Evolutionary conservation across 495 filamentous ascomycete species (phyloP), one percentile per base, ranked within the genome.

Genomic region (Articulospora tetracladia): DNA sequence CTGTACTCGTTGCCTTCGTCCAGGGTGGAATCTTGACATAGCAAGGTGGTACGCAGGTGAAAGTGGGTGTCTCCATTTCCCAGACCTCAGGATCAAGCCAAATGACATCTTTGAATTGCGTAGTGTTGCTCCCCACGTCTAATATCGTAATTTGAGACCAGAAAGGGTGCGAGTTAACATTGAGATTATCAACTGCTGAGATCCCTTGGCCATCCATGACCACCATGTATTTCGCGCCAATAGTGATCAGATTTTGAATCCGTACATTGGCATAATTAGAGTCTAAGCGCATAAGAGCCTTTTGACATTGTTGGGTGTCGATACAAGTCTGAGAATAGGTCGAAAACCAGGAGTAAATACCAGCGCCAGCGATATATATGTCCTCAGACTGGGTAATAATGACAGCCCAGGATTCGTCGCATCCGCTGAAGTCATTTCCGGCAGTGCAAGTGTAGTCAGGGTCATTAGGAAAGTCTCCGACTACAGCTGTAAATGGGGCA

Each of bases 401-500:
- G 3, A 70, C 24, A 0, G 50, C 62, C 68, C 65, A 69, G 0
- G 63, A 61, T 12, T 34, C 25, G 24, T 66, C 60, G 39, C 68
- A 71, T 12, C 63, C 58, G 8, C 64, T 56, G 8, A 50, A 23
- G n/a, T 44, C 39, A 19, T 17, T 11, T 11, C 17, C 39, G 82
- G 73, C 0, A 81, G 26, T 13, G 25, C 57, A 59, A 8, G 34
- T 23, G 46, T 64, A 68, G 8, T 57, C 48, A 1, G 68, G 68
- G 32, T 69, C 64, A 4, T 55, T 51, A 1, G 53, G 27, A 24
- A 67, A 63, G 6, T 17, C 11, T 32, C 59, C 65, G 19, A 72
- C 55, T 12, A 53, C 60, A 15, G 53, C 74, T 0, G 76, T 75
- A 75, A 82, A 87, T 8, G 85, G 82, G 4, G 70, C 68, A 19